A percentile compares a stretch with the other conserved stretches of the same genome.
These are phyloP conservation scores for Penicillium sp. DNA, from an alignment of 2,329 filamentous ascomycete species.

Conservation along the genomic window DNA sequence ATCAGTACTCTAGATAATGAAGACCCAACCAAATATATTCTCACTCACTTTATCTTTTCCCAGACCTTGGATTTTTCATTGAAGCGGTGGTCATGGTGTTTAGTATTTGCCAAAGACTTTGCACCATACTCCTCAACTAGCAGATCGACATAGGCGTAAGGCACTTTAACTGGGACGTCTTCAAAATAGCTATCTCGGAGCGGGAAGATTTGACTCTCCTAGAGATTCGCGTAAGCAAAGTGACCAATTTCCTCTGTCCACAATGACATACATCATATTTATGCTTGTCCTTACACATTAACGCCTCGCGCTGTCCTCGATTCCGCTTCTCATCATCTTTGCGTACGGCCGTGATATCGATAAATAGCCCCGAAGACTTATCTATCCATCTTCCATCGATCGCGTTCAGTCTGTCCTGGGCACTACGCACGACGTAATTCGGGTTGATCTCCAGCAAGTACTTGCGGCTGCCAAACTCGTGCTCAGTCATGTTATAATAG, in stretches of 20 bases:
- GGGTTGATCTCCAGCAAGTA: conserved; percentile 58
- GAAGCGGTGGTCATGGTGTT: conserved; percentile 40
- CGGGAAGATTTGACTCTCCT: conserved; percentile 52
- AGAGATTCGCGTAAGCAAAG: neutral
- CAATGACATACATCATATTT: conserved; percentile 41
- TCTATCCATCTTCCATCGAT: conserved; percentile 60
- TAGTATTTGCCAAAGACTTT: conserved; percentile 43
- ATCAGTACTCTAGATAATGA: too few relatives aligned
- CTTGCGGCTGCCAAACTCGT: conserved; percentile 42
- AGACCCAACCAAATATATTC: too few relatives aligned
- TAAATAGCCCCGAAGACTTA: conserved; percentile 53
- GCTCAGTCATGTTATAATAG: conserved; percentile 59
- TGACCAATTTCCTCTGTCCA: neutral
- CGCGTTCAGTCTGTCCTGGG: conserved; percentile 47
- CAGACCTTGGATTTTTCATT: conserved; percentile 30
- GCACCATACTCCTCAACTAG: conserved; percentile 52
- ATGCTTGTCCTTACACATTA: conserved; percentile 56
- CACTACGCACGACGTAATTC: conserved; percentile 44
- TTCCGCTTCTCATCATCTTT: conserved; percentile 40
- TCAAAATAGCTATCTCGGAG: conserved; percentile 52
- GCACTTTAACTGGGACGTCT: conserved; percentile 49
- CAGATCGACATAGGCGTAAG: conserved; percentile 52
- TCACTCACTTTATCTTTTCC: conserved; percentile 22
- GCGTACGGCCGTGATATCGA: conserved; percentile 56
- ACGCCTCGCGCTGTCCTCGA: conserved; percentile 37